Evolutionary conservation across 2,329 filamentous ascomycete species (phyloP), one percentile per base, ranked within the genome.

Genomic region (Stachybotrys elegans): DNA sequence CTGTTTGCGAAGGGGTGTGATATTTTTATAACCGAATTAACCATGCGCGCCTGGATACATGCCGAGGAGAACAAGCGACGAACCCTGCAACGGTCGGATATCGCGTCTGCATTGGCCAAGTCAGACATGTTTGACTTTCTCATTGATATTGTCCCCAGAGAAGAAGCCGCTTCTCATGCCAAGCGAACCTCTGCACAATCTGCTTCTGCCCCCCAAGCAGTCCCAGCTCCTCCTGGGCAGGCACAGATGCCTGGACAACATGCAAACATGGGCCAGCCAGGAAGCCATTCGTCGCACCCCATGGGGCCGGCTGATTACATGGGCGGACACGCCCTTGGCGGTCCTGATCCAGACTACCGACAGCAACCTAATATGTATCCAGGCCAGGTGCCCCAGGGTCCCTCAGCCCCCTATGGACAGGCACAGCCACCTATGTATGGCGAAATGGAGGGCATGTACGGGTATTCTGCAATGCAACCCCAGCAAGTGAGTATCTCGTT

Each of bases 51-150:
- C 38, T 98, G 93, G 93, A 98, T 98, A 51, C 93, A 98, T 58
- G 93, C 93, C 14, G 93, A 98, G 63, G 93, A 98, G 69, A 98
- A 98, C 72, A 98, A 98, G 75, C 82, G 93, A 22, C 84, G 93
- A 35, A 98, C 93, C 2, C 74, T 98, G 32, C 93, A 98, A 68
- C 83, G 93, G 41, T 95, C 89, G 45, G 93, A 98, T 60, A 98
- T 98, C 62, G 93, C 93, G 19, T 94, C 90, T 11, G 93, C 93
- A 13, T 76, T 98, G 20, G 87, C 89, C 48, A 98, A 98, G 70
- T 96, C 90, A 19, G 93, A 98, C 71, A 98, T 98, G 93, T 98
- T 98, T 66, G 93, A 98, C 70, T 98, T 98, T 69, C 76, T 98
- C 47, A 98, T 98, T 63, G 93, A 98, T 62, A 98, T 98, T 49